A percentile compares a stretch with the other conserved stretches of the same genome.
Conservation (phyloP, 305 asterid genomes). For the Fraxinus floribunda region DNA sequence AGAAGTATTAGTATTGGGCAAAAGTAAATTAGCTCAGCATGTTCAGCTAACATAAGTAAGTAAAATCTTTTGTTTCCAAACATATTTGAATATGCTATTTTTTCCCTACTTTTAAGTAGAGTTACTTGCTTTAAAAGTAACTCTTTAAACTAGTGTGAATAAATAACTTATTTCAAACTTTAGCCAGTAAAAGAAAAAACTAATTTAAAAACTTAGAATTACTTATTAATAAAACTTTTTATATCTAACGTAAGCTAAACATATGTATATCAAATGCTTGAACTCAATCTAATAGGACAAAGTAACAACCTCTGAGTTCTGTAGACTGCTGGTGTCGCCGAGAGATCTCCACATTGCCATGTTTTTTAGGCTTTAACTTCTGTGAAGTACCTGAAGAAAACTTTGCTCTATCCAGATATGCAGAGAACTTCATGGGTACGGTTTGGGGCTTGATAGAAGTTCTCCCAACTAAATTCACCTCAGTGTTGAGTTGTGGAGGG, state of each 20-base stretch:
- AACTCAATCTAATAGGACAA: neutral
- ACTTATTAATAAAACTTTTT: neutral
- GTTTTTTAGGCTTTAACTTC: constrained; percentile 27
- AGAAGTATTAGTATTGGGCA: neutral
- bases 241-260: neutral
- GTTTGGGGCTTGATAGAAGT: constrained; percentile 21
- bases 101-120: neutral
- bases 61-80: neutral
- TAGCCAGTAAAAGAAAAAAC: neutral
- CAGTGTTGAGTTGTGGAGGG: constrained; percentile 12
- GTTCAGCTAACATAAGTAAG: neutral
- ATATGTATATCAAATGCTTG: neutral
- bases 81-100: neutral
- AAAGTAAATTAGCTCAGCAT: neutral
- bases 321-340: constrained; percentile 22
- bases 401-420: neutral
- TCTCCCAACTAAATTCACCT: constrained; percentile 12
- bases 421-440: neutral
- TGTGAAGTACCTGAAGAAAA: constrained; percentile 23
- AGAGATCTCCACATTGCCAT: constrained; percentile 17
- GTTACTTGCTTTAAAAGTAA: neutral
- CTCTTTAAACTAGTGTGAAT: neutral
- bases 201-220: neutral
- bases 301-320: constrained; percentile 30
- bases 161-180: neutral